These are phyloP conservation scores for Malbranchea cinnamomea DNA, from an alignment of 2,329 filamentous ascomycete species.

Conservation along the genomic window DNA sequence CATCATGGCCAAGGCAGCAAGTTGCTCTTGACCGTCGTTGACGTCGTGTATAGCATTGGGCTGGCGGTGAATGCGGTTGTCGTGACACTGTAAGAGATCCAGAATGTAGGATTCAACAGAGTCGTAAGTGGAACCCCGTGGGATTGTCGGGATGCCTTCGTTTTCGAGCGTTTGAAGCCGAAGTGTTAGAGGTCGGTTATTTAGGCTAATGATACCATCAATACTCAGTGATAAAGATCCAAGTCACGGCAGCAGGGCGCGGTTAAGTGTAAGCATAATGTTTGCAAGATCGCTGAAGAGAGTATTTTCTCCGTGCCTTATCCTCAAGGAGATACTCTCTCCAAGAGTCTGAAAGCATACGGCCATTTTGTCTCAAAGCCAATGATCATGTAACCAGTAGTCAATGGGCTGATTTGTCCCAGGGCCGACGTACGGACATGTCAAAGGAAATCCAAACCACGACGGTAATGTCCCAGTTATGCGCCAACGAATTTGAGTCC, in stretches of 20 bases:
- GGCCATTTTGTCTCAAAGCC: slow-evolving; percentile 15
- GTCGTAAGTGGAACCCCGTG: slow-evolving; percentile 18
- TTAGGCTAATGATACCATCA: slow-evolving; percentile 15
- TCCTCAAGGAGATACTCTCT: too few species aligned
- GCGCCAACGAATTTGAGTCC: slow-evolving; percentile 12
- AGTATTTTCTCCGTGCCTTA: too few species aligned
- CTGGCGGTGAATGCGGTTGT: slow-evolving; percentile 18
- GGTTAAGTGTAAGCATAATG: slow-evolving; percentile 13
- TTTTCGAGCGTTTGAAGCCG: slow-evolving; percentile 21
- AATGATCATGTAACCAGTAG: slow-evolving; percentile 18
- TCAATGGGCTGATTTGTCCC: slow-evolving; percentile 8
- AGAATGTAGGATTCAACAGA: slow-evolving; percentile 16
- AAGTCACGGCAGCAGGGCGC: slow-evolving; percentile 17
- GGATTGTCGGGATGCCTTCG: slow-evolving; percentile 19
- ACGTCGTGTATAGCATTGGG: slow-evolving; percentile 15
- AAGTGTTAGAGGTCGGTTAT: slow-evolving; percentile 24
- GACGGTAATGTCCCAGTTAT: slow-evolving; percentile 12
- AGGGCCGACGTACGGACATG: slow-evolving; percentile 15
- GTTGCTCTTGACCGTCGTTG: slow-evolving; percentile 14
- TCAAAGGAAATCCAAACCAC: slow-evolving; percentile 12
- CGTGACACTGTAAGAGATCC: slow-evolving; percentile 21
- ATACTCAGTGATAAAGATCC: slow-evolving; percentile 19
- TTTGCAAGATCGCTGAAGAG: slow-evolving; percentile 13
- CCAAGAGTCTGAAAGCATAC: slow-evolving; percentile 18
- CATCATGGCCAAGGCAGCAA: slow-evolving; percentile 17